Evolutionary conservation across 306 rosid species (phyloP).

Genomic region (Fragaria nilgerrensis): DNA sequence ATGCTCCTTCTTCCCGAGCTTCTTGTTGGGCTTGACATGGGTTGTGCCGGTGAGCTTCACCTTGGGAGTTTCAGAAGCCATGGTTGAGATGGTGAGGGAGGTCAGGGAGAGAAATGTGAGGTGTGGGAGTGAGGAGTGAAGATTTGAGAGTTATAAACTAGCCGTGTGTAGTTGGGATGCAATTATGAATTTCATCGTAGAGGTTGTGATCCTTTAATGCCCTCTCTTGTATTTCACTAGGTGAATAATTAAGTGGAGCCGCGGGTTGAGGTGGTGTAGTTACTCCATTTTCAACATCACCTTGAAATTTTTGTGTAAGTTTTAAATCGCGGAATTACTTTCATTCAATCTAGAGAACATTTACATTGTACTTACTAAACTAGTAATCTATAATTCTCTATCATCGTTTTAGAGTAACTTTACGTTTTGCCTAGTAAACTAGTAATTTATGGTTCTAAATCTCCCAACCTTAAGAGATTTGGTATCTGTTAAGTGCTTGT

Average conservation of each 20-base stretch:
- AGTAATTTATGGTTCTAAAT: neutral
- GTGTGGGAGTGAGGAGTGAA: neutral
- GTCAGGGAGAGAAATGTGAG: neutral
- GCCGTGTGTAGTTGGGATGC: constrained; percentile 39
- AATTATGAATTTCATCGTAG: constrained; percentile 46
- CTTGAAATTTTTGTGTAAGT: neutral
- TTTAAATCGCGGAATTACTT: no score
- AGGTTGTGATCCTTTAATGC: constrained; percentile 54
- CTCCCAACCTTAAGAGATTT: neutral
- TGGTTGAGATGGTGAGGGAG: constrained; percentile 3
- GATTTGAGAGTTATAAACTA: constrained; percentile 30
- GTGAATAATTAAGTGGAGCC: neutral
- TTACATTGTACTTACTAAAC: no score
- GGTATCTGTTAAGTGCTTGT: no score
- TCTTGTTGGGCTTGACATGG: constrained; percentile 43
- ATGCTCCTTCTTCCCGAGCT: constrained; percentile 57
- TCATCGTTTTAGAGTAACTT: no score
- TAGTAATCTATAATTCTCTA: no score
- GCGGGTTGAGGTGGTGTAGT: neutral
- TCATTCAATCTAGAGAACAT: no score
- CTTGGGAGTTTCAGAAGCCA: constrained; percentile 46
- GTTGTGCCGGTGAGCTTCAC: constrained; percentile 49
- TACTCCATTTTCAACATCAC: neutral
- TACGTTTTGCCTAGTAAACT: neutral
- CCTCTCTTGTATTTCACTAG: neutral